phyloP scores from a whole-genome alignment of 257 asterid genomes.

The Solanum chilense region DNA sequence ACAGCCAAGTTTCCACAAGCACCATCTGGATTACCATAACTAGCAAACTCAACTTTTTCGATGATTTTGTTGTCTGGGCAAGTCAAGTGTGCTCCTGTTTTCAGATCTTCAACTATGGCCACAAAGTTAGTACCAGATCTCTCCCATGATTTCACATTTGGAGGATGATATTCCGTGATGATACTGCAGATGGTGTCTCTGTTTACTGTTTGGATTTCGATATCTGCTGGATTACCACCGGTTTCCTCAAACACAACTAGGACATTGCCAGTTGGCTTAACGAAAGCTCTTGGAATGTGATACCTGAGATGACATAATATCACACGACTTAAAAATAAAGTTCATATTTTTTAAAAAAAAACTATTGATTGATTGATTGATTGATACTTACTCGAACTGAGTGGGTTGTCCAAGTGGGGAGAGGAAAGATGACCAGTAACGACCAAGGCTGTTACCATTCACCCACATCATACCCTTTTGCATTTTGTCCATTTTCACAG shows the following conservation, averaged over 20 bases:
- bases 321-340: neutral
- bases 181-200: conserved; percentile 62
- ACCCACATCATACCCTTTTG: conserved; percentile 69
- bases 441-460: conserved; percentile 56
- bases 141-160: conserved; percentile 25
- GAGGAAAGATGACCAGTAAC: conserved; percentile 58
- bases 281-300: conserved; percentile 55
- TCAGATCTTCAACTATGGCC: conserved; percentile 14
- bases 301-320: conserved; percentile 3
- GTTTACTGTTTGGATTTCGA: conserved; percentile 35
- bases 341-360: neutral
- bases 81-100: conserved; percentile 21
- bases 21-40: conserved; percentile 55
- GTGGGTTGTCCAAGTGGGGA: conserved; percentile 54
- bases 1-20: conserved; percentile 44
- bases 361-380: neutral
- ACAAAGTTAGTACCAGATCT: conserved; percentile 22
- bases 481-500: conserved; percentile 45
- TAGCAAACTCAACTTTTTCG: conserved; percentile 41
- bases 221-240: conserved; percentile 37
- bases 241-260: conserved; percentile 57
- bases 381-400: conserved; percentile 42
- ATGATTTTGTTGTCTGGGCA: conserved; percentile 41
- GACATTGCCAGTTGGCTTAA: conserved; percentile 39
- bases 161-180: conserved; percentile 41